These are phyloP conservation scores for Setaria italica DNA, from an alignment of 202 grass and related monocot genomes.

Conservation along the genomic window DNA sequence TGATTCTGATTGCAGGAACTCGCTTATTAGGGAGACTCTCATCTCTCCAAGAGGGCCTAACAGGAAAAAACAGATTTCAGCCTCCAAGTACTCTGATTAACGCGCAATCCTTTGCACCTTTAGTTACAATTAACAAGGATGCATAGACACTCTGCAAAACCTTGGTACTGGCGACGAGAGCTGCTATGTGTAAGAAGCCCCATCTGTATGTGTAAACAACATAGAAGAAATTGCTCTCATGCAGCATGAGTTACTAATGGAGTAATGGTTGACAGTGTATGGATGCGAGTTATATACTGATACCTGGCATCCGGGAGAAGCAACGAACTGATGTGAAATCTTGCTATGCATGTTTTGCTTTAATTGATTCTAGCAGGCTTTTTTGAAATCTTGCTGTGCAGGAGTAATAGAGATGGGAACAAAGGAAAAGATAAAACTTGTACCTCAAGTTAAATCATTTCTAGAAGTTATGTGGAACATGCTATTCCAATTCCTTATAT, in stretches of 20 bases:
- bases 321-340: not conserved
- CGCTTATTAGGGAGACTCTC: not conserved
- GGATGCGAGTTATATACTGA: not conserved
- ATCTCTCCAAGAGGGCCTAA: not conserved
- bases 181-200: not conserved
- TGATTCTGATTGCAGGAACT: constrained; percentile 18
- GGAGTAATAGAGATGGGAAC: no score
- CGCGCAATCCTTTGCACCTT: not conserved
- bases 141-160: not conserved
- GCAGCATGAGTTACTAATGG: not conserved
- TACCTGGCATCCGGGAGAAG: no score
- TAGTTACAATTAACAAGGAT: not conserved
- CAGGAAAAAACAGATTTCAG: not conserved
- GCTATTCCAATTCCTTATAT: no score
- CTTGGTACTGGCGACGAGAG: not conserved
- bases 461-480: no score
- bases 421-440: no score
- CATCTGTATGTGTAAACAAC: not conserved
- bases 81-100: not conserved
- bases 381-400: no score
- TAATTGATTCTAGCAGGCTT: not conserved
- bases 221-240: not conserved
- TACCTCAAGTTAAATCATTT: no score
- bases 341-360: not conserved
- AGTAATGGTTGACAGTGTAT: not conserved